Evolutionary conservation across 495 filamentous ascomycete genomes (phyloP).

Genomic region (Penicillium coffeae): DNA sequence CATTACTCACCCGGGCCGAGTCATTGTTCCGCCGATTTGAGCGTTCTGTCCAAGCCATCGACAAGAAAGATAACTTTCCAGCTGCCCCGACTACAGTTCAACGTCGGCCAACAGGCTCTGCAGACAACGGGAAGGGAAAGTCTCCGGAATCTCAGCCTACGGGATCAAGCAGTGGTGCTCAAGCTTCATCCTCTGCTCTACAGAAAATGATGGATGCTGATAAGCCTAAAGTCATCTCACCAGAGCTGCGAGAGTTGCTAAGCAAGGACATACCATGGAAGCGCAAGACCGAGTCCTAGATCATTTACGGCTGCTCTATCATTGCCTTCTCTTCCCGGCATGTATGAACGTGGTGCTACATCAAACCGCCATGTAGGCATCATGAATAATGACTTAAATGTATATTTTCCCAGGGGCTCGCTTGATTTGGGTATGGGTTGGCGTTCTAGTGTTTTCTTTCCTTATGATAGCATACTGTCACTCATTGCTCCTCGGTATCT

Average conservation of each 20-base stretch:
- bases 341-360: not conserved
- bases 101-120: conserved; percentile 31
- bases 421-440: not conserved
- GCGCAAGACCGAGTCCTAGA: conserved; percentile 6
- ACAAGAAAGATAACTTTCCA: conserved; percentile 81
- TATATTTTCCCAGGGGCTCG: not conserved
- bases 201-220: conserved; percentile 19
- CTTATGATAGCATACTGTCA: not conserved
- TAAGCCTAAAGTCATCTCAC: conserved; percentile 67
- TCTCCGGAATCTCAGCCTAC: conserved; percentile 23
- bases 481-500: not conserved
- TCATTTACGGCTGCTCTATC: not conserved
- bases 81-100: conserved; percentile 55
- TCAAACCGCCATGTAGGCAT: not conserved
- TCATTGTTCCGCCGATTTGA: conserved; percentile 84
- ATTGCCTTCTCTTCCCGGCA: not conserved
- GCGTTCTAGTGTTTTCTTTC: too few species aligned
- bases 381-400: not conserved
- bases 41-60: conserved; percentile 78
- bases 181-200: conserved; percentile 15
- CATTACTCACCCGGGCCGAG: conserved; percentile 82
- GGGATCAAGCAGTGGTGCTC: conserved; percentile 27
- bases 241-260: conserved; percentile 73
- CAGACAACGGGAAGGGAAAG: conserved; percentile 30
- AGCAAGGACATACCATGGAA: conserved; percentile 60